Evolutionary conservation across 192 early-diverging fungal species (phyloP), one percentile per base, ranked within the genome.

Genomic region (Coemansia sp.): DNA sequence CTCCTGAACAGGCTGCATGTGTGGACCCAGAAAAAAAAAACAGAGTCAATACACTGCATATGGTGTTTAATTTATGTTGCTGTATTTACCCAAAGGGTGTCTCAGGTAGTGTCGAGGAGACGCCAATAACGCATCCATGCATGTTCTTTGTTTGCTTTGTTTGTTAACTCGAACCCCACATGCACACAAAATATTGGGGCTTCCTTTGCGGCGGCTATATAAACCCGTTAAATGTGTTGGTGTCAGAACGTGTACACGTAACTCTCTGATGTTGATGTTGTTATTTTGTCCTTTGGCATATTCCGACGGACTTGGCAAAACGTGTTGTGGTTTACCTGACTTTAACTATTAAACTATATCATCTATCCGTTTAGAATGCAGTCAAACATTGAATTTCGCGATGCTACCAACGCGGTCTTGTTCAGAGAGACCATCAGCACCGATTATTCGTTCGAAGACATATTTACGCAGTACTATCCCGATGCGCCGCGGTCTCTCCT

Each of bases 321-420:
- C 32, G 32, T 9, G 32, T 9, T 35, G 9, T 35, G 32, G 32
- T 35, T 35, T 35, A 35, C 32, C 9, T 35, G 32, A 0, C 32
- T 35, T 9, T 9, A 35, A 35, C 32, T 35, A 35, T 35, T 35
- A 35, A 35, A 35, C 7, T 35, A 35, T 35, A 35, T 0, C 32
- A 35, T 35, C 7, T 35, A 49, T 49, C 22, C 22, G n/a, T 50
- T 35, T 73, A 69, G 75, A 26, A 66, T 64, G 56, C 19, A 43
- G 20, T 53, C 57, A 16, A 80, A 74, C 35, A 57, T 80, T 29
- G 77, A 80, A 63, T 80, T 80, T 43, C 71, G 77, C 27, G 77
- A 80, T 58, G 72, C 77, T 13, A 16, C 65, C 8, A 57, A 74
- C 49, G 24, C 64, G 35, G 54, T 74, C 8, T 62, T 80, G 49